phyloP scores from a whole-genome alignment of 352 stramenopile species.

The Phytophthora cactorum region DNA sequence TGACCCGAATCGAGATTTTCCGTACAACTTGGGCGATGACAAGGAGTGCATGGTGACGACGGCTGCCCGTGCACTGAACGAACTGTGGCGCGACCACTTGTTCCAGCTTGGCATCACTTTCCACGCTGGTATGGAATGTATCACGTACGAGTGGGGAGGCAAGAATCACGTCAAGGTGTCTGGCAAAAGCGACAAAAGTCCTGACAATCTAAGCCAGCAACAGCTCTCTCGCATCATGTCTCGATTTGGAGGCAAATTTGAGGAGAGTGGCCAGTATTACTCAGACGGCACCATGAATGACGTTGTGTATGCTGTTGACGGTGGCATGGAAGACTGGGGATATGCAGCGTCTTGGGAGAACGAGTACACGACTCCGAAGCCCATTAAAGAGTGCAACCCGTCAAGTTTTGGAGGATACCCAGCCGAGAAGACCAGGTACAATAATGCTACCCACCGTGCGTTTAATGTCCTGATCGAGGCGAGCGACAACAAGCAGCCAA shows the following conservation, averaged over 20 bases:
- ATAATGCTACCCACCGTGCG: slow-evolving; percentile 87
- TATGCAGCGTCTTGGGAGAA: slow-evolving; percentile 91
- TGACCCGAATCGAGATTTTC: slow-evolving; percentile 98
- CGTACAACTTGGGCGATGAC: slow-evolving; percentile 82
- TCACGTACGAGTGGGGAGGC: slow-evolving; percentile 97
- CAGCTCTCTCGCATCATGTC: slow-evolving; percentile 64
- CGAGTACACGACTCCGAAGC: slow-evolving; percentile 44
- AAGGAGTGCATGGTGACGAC: slow-evolving; percentile 93
- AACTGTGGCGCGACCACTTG: slow-evolving; percentile 95
- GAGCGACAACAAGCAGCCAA: slow-evolving; percentile 87
- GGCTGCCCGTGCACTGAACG: slow-evolving; percentile 93
- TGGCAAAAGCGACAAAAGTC: slow-evolving; percentile 52
- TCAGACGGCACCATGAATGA: slow-evolving; percentile 91
- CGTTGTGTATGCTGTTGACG: slow-evolving; percentile 94
- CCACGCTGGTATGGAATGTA: slow-evolving; percentile 94
- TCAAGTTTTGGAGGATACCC: slow-evolving; percentile 88
- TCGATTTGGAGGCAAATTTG: slow-evolving; percentile 72
- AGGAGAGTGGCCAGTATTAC: slow-evolving; percentile 67
- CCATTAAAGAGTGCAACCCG: slow-evolving; percentile 80
- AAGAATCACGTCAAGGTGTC: slow-evolving; percentile 73
- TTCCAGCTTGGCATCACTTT: slow-evolving; percentile 97
- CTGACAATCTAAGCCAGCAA: slow-evolving; percentile 62
- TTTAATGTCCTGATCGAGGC: slow-evolving; percentile 97
- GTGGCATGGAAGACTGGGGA: slow-evolving; percentile 97
- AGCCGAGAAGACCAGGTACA: slow-evolving; percentile 88